Evolutionary conservation across 1,284 basidiomycete genomes (phyloP).

Genomic region (Porogramme epimiltina): DNA sequence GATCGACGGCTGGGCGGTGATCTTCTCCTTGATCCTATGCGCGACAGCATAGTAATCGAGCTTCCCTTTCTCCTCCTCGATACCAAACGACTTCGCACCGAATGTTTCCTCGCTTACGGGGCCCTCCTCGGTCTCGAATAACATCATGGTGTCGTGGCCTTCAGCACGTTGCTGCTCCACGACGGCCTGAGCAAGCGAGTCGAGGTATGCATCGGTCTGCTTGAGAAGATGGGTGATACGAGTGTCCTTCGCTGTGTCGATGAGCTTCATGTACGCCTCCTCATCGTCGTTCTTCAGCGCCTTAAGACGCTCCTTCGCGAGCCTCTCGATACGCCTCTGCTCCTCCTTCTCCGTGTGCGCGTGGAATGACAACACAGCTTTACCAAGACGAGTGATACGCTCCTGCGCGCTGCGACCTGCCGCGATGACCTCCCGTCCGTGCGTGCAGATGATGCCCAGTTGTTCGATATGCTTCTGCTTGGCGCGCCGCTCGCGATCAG

Average conservation of each 20-base stretch:
- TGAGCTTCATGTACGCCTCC: constrained; percentile 98
- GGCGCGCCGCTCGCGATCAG: constrained; percentile 90
- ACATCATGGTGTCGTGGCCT: constrained; percentile 29
- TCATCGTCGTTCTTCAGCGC: constrained; percentile 98
- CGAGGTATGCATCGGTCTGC: constrained; percentile 95
- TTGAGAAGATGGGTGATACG: constrained; percentile 96
- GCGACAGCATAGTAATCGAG: constrained; percentile 98
- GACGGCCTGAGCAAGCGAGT: constrained; percentile 94
- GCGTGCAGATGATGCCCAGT: constrained; percentile 84
- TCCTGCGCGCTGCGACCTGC: constrained; percentile 70
- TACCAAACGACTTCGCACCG: constrained; percentile 70
- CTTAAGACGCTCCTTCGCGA: constrained; percentile 98
- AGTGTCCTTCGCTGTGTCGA: constrained; percentile 99
- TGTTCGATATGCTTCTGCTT: constrained; percentile 98
- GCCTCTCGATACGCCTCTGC: constrained; percentile 95
- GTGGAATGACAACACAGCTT: constrained; percentile 88
- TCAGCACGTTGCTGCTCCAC: constrained; percentile 91
- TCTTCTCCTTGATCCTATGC: constrained; percentile 90
- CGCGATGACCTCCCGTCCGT: constrained; percentile 78
- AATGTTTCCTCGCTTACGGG: constrained; percentile 89
- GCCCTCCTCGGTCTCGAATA: constrained; percentile 60
- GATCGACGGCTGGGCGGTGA: constrained; percentile 82
- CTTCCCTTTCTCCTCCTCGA: constrained; percentile 70
- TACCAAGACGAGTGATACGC: constrained; percentile 82
- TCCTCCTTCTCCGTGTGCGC: constrained; percentile 95